A percentile compares a stretch with the other conserved stretches of the same genome.
phyloP scores from a whole-genome alignment of 352 stramenopile genomes.

The Globisporangium uncinulatum region DNA sequence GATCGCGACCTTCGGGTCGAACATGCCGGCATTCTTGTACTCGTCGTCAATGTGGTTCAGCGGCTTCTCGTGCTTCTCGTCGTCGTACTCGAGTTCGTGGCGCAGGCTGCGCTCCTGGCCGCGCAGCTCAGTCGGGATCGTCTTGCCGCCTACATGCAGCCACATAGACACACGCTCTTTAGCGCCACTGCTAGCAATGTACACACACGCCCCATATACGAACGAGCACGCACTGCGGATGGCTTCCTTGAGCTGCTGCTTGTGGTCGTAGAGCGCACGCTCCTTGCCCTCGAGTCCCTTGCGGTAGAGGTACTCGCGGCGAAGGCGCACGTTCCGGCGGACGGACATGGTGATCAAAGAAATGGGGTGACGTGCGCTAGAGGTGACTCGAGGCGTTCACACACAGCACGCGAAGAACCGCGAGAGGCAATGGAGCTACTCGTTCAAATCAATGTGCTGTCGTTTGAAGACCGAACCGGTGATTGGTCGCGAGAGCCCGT shows the following conservation, averaged over 20 bases:
- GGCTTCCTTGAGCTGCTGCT: constrained; percentile 95
- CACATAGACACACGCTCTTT: background rate
- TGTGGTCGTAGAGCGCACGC: constrained; percentile 95
- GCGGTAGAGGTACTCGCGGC: constrained; percentile 99
- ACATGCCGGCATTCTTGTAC: constrained; percentile 97
- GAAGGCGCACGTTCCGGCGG: constrained; percentile 94
- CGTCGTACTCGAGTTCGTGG: constrained; percentile 90
- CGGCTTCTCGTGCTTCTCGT: constrained; percentile 84
- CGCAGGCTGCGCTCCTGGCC: constrained; percentile 91
- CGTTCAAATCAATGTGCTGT: background rate
- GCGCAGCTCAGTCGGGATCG: constrained; percentile 97
- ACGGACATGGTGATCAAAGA: constrained; percentile 67
- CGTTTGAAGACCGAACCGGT: background rate
- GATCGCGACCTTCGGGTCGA: constrained; percentile 97
- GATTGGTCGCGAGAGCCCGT: too few relatives aligned
- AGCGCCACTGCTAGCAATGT: background rate
- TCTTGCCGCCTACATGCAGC: constrained; percentile 77
- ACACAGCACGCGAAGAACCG: too few relatives aligned
- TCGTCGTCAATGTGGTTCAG: constrained; percentile 97
- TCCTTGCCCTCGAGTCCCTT: constrained; percentile 97
- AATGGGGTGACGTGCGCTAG: too few relatives aligned
- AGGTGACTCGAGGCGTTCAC: too few relatives aligned
- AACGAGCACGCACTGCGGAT: constrained; percentile 49
- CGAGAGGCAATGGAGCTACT: too few relatives aligned
- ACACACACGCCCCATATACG: background rate